Evolutionary conservation across 2,329 filamentous ascomycete species (phyloP).

Genomic region (Trichothecium sympodiale): DNA sequence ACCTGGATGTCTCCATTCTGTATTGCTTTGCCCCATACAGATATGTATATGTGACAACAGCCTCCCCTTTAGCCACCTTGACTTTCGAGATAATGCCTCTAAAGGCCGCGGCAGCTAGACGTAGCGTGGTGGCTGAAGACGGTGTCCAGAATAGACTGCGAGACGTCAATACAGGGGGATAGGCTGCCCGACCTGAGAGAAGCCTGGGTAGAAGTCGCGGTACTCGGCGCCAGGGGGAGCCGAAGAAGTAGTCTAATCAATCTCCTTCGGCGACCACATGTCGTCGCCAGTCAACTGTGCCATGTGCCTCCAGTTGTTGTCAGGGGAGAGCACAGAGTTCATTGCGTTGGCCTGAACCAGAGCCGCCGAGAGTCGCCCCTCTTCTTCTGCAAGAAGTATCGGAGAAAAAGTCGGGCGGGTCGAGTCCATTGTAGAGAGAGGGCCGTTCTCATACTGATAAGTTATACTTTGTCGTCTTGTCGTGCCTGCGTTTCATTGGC

Average conservation of each 20-base stretch:
- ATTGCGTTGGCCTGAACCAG: slow-evolving; percentile 25
- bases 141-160: slow-evolving; percentile 15
- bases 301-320: slow-evolving; percentile 38
- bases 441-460: too few species aligned
- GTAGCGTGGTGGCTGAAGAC: slow-evolving; percentile 23
- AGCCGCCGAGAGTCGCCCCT: slow-evolving; percentile 13
- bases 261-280: slow-evolving; percentile 32
- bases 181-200: slow-evolving; percentile 10
- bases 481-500: too few species aligned
- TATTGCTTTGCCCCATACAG: too few species aligned
- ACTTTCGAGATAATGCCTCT: too few species aligned
- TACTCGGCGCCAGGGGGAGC: slow-evolving; percentile 40
- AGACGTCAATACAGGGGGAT: neutral
- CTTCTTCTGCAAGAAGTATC: too few species aligned
- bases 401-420: too few species aligned
- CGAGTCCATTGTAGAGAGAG: too few species aligned
- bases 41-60: too few species aligned
- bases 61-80: too few species aligned
- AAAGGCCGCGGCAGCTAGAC: slow-evolving; percentile 18
- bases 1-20: too few species aligned
- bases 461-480: too few species aligned
- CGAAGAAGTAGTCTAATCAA: slow-evolving; percentile 34
- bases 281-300: slow-evolving; percentile 35
- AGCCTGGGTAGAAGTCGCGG: slow-evolving; percentile 43
- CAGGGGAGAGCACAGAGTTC: slow-evolving; percentile 36